phyloP scores from a whole-genome alignment of 306 rosid species.

The Albizia julibrissin region DNA sequence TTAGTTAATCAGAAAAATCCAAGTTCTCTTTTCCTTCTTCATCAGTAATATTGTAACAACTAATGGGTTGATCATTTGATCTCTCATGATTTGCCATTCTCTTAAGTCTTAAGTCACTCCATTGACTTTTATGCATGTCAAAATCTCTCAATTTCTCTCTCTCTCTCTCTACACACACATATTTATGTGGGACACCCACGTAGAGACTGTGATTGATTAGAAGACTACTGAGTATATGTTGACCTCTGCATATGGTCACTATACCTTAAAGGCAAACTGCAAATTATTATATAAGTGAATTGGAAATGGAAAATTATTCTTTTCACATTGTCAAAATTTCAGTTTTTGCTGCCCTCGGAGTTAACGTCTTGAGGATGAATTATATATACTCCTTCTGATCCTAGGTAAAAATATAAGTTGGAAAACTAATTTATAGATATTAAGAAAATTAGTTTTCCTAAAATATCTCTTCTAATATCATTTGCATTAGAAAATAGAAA shows the following conservation, averaged over 20 bases:
- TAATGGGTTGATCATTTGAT: neutral
- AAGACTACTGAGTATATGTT: neutral
- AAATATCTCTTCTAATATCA: too few species aligned
- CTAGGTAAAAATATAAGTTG: too few species aligned
- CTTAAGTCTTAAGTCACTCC: slow-evolving; percentile 43
- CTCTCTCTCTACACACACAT: too few species aligned
- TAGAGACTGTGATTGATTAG: neutral
- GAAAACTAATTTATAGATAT: too few species aligned
- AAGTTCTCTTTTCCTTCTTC: neutral
- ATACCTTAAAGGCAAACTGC: neutral
- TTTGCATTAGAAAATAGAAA: too few species aligned
- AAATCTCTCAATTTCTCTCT: slow-evolving; percentile 10
- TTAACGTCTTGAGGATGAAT: neutral
- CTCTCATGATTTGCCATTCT: slow-evolving; percentile 36
- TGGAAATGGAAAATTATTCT: neutral
- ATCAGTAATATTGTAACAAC: neutral
- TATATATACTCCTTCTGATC: neutral
- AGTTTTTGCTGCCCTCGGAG: neutral
- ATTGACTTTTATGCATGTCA: slow-evolving; percentile 38
- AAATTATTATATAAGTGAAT: neutral
- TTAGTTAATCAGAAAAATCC: neutral
- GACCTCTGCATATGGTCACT: neutral
- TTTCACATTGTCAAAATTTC: neutral
- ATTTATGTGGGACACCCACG: neutral
- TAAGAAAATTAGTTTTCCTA: too few species aligned